Evolutionary conservation across 2,329 filamentous ascomycete genomes (phyloP).

Genomic region (Neophaeococcomyces aloes): DNA sequence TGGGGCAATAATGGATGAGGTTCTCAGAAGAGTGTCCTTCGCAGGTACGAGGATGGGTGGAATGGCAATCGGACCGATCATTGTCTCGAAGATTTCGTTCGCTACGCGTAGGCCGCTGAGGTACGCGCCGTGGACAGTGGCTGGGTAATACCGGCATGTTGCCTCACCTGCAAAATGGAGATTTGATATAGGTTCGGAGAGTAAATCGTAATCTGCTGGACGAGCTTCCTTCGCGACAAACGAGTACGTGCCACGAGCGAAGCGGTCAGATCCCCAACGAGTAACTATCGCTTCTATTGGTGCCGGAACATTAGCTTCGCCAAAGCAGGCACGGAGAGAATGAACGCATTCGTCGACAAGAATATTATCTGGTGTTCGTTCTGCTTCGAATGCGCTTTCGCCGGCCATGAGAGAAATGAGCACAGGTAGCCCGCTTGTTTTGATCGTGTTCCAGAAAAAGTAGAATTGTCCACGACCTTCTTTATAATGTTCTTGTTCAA

Average conservation of each 20-base stretch:
- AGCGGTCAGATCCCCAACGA: slow-evolving; percentile 81
- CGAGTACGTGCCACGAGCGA: slow-evolving; percentile 90
- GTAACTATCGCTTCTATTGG: slow-evolving; percentile 83
- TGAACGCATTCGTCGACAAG: slow-evolving; percentile 72
- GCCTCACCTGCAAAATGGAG: slow-evolving; percentile 94
- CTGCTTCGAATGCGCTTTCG: slow-evolving; percentile 81
- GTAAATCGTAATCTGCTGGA: slow-evolving; percentile 80
- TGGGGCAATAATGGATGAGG: slow-evolving; percentile 23
- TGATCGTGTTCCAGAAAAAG: slow-evolving; percentile 92
- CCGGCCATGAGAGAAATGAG: slow-evolving; percentile 92
- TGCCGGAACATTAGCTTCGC: slow-evolving; percentile 52
- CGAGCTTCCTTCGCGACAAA: slow-evolving; percentile 76
- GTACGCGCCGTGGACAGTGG: slow-evolving; percentile 94
- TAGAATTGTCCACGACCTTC: slow-evolving; percentile 82
- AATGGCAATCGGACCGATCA: slow-evolving; percentile 72
- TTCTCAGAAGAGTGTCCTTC: slow-evolving; percentile 40
- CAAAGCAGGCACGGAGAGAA: slow-evolving; percentile 67
- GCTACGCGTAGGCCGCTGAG: slow-evolving; percentile 84
- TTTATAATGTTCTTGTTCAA: slow-evolving; percentile 69
- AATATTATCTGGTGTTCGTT: slow-evolving; percentile 61
- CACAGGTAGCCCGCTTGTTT: slow-evolving; percentile 77
- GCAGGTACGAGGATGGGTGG: slow-evolving; percentile 62
- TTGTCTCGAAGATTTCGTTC: slow-evolving; percentile 67
- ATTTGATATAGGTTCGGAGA: slow-evolving; percentile 76
- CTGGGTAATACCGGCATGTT: slow-evolving; percentile 88